Evolutionary conservation across 768 basidiomycete species (phyloP), one percentile per base, ranked within the genome.

Genomic region (Amanita pseudoporphyria): DNA sequence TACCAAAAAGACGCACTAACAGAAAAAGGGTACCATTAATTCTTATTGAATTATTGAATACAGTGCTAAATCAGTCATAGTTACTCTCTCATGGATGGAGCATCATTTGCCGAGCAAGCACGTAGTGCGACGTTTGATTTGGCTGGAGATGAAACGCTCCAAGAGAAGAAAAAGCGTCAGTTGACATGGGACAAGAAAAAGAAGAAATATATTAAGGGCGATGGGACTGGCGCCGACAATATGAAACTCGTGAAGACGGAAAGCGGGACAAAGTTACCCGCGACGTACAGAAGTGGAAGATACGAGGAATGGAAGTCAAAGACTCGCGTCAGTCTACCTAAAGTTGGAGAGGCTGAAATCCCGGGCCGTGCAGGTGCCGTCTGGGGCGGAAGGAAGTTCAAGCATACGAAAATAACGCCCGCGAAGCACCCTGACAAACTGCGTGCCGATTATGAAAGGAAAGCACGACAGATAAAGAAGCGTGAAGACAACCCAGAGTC

Each of bases 301-400:
- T 99, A 90, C 64, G 89, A 95, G 49, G 92, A 95, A 62, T 99
- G 96, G 96, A 87, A 85, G 64, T 72, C 77, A 53, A 89, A 87
- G 66, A 81, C 73, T 45, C 81, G 78, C 33, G 67, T 79, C n/a
- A 74, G 67, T 52, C 63, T 97, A 31, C 93, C 93, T 0, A 77
- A 77, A 52, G 72, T 86, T n/a, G 94, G 94, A 16, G 93, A 96
- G 61, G 72, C 68, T 3, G 93, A 95, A 64, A 69, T 72, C 41
- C 59, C 62, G 24, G 56, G 61, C 36, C 54, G 56, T 40, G 62
- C 60, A n/a, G 49, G 57, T n/a, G 64, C 67, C 9, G 74, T 76
- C 12, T 59, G 59, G 28, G 73, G 73, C 7, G 79, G 81, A 24
- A 76, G 73, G 55, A 77, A 76, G 56, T 96, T 81, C 73, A 80